Percentiles rank a stretch among this genome's conserved stretches.
Evolutionary conservation across 1,284 basidiomycete species (phyloP).

Genomic region (Trichosporon sp.): DNA sequence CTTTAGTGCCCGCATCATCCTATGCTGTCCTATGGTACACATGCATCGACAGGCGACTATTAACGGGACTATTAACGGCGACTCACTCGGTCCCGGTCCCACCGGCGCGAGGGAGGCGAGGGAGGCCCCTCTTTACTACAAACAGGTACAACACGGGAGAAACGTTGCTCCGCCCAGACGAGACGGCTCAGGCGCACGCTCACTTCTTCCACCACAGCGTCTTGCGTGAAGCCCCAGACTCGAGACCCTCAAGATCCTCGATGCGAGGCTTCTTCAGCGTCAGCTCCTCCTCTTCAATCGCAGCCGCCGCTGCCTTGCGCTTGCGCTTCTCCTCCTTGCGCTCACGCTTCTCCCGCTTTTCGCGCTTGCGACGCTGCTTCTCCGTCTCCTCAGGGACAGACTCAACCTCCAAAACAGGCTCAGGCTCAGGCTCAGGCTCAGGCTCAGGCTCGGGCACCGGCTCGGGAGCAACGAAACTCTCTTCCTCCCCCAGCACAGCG

Average conservation of each 20-base stretch:
- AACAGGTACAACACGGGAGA: background rate
- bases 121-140: too few species aligned
- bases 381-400: slow-evolving; percentile 12
- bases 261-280: background rate
- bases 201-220: slow-evolving; percentile 16
- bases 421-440: background rate
- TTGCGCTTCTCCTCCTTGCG: slow-evolving; percentile 11
- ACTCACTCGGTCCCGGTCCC: too few species aligned
- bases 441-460: background rate
- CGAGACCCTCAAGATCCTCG: background rate
- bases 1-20: background rate
- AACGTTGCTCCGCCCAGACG: background rate
- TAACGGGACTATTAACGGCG: too few species aligned
- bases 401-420: background rate
- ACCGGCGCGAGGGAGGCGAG: too few species aligned
- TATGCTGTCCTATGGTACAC: background rate
- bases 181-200: background rate
- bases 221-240: background rate
- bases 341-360: slow-evolving; percentile 1
- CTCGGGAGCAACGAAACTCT: background rate
- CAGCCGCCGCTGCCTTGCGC: background rate
- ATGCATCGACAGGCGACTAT: background rate
- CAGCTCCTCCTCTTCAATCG: background rate
- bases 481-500: background rate
- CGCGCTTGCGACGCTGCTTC: slow-evolving; percentile 16